Evolutionary conservation across 139 green algal genomes (phyloP), one percentile per base, ranked within the genome.

Genomic region (Chlamydomonas sp.): DNA sequence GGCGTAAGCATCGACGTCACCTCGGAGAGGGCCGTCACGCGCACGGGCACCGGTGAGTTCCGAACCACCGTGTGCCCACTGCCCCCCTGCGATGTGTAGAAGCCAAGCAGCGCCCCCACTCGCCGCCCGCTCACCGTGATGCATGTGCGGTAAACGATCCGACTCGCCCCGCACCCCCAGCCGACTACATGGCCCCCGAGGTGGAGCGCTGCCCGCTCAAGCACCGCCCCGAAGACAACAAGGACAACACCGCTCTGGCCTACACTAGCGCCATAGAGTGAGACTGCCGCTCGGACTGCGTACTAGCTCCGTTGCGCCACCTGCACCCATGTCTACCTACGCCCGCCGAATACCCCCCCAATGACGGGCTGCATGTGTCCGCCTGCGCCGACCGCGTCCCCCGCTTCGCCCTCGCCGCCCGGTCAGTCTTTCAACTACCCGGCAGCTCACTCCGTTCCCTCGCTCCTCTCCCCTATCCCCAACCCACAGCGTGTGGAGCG

Each of bases 381-480:
- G 31, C 66, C 10, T 71, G 10, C 66, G 66, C 66, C 10, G 66
- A 14, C 66, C 66, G 66, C 66, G 66, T 10, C 66, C 10, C 9
- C 66, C 66, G 10, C 66, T 71, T 71, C 66, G 66, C 10, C 66
- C 9, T 71, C 66, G 66, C 66, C 66, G 12, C 66, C 12, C 66
- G 12, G 9, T 10, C 10, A 71, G 10, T 71, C 10, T 14, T 14
- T 71, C 66, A 14, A 10, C 10, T 71, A 71, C 66, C 66, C 12
- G 66, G 10, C 10, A 10, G 66, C 66, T 77, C 80, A 91, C 81
- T 93, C 94, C 83, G 91, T 95, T 71, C 90, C 92, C 80, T 91
- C 94, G 68, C 87, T 90, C 58, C 66, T 10, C 66, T 1, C 66
- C 12, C 66, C 66, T 71, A 71, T 14, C 12, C 66, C 9, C 9